These are phyloP conservation scores for Scheffersomyces titani DNA, from an alignment of 1,139 yeast genomes.

Conservation along the genomic window DNA sequence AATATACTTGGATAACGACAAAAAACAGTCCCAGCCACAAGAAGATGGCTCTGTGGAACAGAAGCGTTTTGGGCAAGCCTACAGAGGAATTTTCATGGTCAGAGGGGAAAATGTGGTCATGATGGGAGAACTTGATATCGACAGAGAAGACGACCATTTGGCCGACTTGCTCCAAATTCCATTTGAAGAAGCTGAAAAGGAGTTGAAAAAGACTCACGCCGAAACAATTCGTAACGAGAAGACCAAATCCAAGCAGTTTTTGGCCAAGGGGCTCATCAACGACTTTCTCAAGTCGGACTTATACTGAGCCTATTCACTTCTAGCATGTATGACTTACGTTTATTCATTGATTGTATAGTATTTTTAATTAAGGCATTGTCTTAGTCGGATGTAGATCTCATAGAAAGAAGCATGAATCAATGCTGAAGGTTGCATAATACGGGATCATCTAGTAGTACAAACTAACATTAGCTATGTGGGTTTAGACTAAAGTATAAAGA, in stretches of 20 bases:
- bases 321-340: conserved; percentile 3
- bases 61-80: conserved; percentile 68
- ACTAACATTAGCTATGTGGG: too few relatives aligned
- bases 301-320: conserved; percentile 30
- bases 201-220: conserved; percentile 39
- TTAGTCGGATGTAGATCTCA: not conserved
- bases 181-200: conserved; percentile 58
- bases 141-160: conserved; percentile 75
- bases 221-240: conserved; percentile 46
- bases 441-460: not conserved
- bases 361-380: not conserved
- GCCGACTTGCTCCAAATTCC: conserved; percentile 57
- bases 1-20: conserved; percentile 53
- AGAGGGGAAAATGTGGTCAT: conserved; percentile 98
- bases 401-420: not conserved
- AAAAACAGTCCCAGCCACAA: not conserved
- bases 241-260: conserved; percentile 48
- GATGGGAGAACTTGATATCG: conserved; percentile 93
- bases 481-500: too few relatives aligned
- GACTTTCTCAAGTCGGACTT: conserved; percentile 58
- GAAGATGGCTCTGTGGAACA: conserved; percentile 24
- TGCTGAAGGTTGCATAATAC: not conserved
- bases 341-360: conserved; percentile 1
- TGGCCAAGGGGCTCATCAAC: conserved; percentile 55
- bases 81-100: conserved; percentile 80